Evolutionary conservation across 345 rosid species (phyloP).

Genomic region (Aquilaria sinensis): DNA sequence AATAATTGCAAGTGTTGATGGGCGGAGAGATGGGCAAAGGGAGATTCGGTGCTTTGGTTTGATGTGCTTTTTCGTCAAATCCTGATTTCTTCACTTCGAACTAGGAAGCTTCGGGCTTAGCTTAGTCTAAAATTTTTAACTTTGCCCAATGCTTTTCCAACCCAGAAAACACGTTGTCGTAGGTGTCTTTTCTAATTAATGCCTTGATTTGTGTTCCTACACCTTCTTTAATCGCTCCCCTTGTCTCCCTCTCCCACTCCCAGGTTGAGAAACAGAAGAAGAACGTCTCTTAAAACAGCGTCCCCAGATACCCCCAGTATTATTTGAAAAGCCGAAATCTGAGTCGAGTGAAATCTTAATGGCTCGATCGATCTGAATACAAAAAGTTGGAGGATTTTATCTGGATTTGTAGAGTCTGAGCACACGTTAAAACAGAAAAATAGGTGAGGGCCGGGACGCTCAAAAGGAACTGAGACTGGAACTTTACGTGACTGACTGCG

Average conservation of each 20-base stretch:
- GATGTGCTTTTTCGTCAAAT: not conserved
- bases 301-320: too few species aligned
- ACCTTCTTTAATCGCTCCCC: not conserved
- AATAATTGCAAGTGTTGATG: constrained; percentile 14
- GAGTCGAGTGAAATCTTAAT: too few species aligned
- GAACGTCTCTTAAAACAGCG: too few species aligned
- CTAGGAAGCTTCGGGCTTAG: constrained; percentile 31
- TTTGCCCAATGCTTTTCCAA: constrained; percentile 30
- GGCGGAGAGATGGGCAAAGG: constrained; percentile 8
- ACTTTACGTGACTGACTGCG: too few species aligned
- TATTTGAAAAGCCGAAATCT: too few species aligned
- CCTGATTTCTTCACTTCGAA: constrained; percentile 18
- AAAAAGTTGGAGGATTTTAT: not conserved
- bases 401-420: too few species aligned
- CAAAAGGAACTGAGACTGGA: constrained; percentile 7
- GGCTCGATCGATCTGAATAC: not conserved
- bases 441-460: constrained; percentile 10
- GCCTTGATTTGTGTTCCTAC: constrained; percentile 27
- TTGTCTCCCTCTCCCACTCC: constrained; percentile 24
- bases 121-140: constrained; percentile 5
- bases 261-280: too few species aligned
- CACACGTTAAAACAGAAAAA: constrained; percentile 4
- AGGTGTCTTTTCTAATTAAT: constrained; percentile 1
- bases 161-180: constrained; percentile 42
- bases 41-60: constrained; percentile 22